Evolutionary conservation across 306 rosid species (phyloP), one percentile per base, ranked within the genome.

Genomic region (Dicorynia guianensis): DNA sequence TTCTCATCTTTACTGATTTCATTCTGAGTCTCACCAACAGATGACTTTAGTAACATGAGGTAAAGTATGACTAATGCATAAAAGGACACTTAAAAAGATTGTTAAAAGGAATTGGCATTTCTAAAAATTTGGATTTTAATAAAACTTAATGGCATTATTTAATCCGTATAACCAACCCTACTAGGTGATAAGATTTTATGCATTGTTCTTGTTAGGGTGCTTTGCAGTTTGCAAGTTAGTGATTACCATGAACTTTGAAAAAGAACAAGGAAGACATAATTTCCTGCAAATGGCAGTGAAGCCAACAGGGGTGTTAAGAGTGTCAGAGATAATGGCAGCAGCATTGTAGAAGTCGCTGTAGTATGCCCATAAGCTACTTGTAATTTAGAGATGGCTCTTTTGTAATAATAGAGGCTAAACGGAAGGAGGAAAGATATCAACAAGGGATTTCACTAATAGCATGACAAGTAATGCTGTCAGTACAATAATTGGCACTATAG

Each of bases 371-470:
- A 35, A 47, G 25, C 34, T 62, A 15, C 30, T 53, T 30, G 42
- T 70, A 47, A 15, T 46, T 10, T 17, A 43, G 77, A 55, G 68
- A 78, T 20, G 68, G 72, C 63, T 53, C 43, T 42, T 6, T 33
- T 42, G 49, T 14, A 44, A 59, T 44, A 47, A 25, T 48, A 63
- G 42, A 5, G 57, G 55, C 46, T 49, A 74, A 18, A 9, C 34
- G 12, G 9, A 1, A 62, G 33, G 40, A 74, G 54, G 34, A 49
- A 62, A 62, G 43, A 19, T 39, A 19, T 33, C 25, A 1, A 40
- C 18, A n/a, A 36, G n/a, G 60, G 58, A 50, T 58, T 19, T 60
- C 69, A 48, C 4, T 59, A 18, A 12, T 48, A 48, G 53, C 30
- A 50, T 17, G 11, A 30, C 33, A 13, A 34, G 8, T 18, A 33